phyloP scores from a whole-genome alignment of 352 stramenopile genomes.

The Pythium apleroticum region DNA sequence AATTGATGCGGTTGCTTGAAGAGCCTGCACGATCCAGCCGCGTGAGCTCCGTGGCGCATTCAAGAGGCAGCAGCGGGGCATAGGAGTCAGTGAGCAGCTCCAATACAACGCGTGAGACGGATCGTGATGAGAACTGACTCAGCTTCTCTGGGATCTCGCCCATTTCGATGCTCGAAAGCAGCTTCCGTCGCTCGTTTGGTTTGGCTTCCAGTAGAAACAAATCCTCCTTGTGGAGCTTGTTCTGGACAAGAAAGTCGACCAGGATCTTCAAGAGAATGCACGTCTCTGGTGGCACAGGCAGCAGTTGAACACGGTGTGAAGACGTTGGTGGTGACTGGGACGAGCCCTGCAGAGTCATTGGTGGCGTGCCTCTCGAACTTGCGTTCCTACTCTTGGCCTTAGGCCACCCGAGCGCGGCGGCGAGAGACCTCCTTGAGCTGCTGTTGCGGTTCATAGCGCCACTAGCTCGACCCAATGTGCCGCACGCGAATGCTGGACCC shows the following conservation, averaged over 20 bases:
- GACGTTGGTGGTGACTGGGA: not conserved
- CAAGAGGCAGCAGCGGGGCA: slow-evolving; percentile 25
- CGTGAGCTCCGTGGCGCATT: not conserved
- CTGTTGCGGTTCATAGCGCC: not conserved
- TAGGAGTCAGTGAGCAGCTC: slow-evolving; percentile 26
- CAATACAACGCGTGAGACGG: slow-evolving; percentile 28
- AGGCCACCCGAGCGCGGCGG: not conserved
- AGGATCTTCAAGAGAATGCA: slow-evolving; percentile 34
- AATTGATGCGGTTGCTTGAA: not conserved
- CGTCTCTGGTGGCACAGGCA: slow-evolving; percentile 23
- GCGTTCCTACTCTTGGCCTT: not conserved
- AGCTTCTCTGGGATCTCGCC: slow-evolving; percentile 29
- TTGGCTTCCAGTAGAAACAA: slow-evolving; percentile 33
- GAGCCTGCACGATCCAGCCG: not conserved
- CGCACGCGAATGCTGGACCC: no score
- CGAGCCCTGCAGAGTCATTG: no score
- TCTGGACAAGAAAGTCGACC: slow-evolving; percentile 33
- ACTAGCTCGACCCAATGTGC: no score
- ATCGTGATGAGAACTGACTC: slow-evolving; percentile 32
- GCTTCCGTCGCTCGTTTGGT: slow-evolving; percentile 18
- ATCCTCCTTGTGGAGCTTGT: slow-evolving; percentile 42
- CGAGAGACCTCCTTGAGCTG: not conserved
- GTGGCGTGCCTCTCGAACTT: not conserved
- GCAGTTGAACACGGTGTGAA: not conserved
- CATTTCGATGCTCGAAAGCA: slow-evolving; percentile 26